phyloP scores from a whole-genome alignment of 2,329 filamentous ascomycete genomes.

The Bertia moriformis region DNA sequence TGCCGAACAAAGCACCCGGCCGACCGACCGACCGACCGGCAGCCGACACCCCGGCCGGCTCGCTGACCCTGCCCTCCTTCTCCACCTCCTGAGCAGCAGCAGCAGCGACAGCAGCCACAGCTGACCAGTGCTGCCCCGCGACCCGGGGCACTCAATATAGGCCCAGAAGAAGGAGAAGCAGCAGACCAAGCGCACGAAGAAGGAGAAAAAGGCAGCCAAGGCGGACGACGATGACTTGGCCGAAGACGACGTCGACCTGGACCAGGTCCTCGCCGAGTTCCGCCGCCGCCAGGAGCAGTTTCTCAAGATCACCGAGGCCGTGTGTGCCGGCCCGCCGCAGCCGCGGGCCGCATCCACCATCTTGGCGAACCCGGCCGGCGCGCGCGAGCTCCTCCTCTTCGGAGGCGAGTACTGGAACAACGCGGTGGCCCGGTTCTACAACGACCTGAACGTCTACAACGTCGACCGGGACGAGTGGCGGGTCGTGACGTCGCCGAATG shows the following conservation, averaged over 20 bases:
- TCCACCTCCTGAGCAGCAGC: too few species aligned
- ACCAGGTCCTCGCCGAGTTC: slow-evolving; percentile 85
- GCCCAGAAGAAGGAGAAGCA: too few species aligned
- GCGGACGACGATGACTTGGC: too few species aligned
- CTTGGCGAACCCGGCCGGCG: slow-evolving; percentile 71
- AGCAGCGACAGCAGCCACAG: too few species aligned
- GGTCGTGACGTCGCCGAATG: slow-evolving; percentile 77
- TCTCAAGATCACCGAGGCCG: slow-evolving; percentile 76
- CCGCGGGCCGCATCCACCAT: slow-evolving; percentile 69
- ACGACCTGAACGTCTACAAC: slow-evolving; percentile 55
- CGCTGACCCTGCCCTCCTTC: too few species aligned
- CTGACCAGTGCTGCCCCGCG: too few species aligned
- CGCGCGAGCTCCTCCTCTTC: slow-evolving; percentile 68
- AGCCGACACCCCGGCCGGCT: too few species aligned
- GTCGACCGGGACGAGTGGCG: slow-evolving; percentile 83
- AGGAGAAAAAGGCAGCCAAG: too few species aligned
- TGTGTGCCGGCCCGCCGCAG: slow-evolving; percentile 56
- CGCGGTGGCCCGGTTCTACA: slow-evolving; percentile 60
- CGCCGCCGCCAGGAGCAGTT: slow-evolving; percentile 86
- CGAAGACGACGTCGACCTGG: slow-evolving; percentile 84
- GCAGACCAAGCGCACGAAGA: too few species aligned
- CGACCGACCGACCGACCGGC: too few species aligned
- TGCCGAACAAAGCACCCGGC: too few species aligned
- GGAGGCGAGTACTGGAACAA: slow-evolving; percentile 95
- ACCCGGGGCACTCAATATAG: too few species aligned